Conservation (phyloP, 2,329 filamentous ascomycete species). For the Mycosphaerella arachidis region DNA sequence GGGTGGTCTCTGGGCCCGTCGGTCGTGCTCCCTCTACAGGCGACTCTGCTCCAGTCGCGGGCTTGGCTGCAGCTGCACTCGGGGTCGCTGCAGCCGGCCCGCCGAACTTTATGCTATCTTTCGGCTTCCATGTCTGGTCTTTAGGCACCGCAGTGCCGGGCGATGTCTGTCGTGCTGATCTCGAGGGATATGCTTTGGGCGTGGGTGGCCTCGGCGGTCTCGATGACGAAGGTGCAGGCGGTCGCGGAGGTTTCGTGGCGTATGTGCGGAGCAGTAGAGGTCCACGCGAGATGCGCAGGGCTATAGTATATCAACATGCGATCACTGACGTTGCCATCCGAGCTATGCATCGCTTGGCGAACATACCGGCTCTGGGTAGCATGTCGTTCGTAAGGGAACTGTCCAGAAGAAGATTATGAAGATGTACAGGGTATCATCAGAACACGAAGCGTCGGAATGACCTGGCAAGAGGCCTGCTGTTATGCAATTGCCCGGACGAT, state of each 20-base stretch:
- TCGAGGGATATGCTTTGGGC: slow-evolving; percentile 17
- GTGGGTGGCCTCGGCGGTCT: slow-evolving; percentile 18
- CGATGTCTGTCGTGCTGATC: slow-evolving; percentile 29
- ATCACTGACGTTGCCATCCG: background rate
- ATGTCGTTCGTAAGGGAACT: background rate
- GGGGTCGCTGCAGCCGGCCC: slow-evolving; percentile 20
- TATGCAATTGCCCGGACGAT: background rate
- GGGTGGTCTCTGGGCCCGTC: slow-evolving; percentile 33
- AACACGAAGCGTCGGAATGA: background rate
- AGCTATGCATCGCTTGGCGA: background rate
- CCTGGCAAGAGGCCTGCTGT: background rate
- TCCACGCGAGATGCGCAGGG: background rate
- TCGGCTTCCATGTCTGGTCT: slow-evolving; percentile 40
- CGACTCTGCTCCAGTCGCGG: slow-evolving; percentile 17
- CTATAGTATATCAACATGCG: background rate
- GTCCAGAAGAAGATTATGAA: background rate
- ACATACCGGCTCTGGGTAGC: slow-evolving; percentile 1
- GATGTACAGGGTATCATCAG: background rate
- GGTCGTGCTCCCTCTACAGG: slow-evolving; percentile 32
- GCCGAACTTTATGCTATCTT: slow-evolving; percentile 38
- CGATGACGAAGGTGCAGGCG: slow-evolving; percentile 13
- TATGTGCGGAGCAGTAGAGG: slow-evolving; percentile 5
- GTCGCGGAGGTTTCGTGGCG: slow-evolving; percentile 18
- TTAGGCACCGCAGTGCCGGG: slow-evolving; percentile 31
- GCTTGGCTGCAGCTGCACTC: slow-evolving; percentile 16